Conservation (phyloP, 768 basidiomycete genomes). For the Coprinopsis marcescibilis region DNA sequence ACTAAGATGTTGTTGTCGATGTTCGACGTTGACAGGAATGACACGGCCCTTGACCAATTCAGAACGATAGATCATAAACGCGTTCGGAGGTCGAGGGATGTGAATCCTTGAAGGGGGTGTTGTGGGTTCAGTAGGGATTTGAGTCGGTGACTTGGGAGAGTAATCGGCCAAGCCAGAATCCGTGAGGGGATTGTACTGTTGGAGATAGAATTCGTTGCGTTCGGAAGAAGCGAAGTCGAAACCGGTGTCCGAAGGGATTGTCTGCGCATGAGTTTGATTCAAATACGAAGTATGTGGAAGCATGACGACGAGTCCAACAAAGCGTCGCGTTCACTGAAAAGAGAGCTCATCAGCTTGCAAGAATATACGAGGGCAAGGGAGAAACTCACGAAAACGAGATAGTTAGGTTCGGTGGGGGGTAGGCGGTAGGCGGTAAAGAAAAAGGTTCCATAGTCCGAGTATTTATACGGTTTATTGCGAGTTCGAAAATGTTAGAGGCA, state of each 20-base stretch:
- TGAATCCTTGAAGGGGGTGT: slow-evolving; percentile 24
- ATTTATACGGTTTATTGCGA: neutral
- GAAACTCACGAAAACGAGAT: no score
- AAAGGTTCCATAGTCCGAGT: no score
- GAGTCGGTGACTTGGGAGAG: slow-evolving; percentile 1
- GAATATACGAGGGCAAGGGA: no score
- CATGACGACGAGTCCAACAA: no score
- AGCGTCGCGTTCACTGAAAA: no score
- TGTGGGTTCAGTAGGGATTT: neutral
- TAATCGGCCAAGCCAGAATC: neutral
- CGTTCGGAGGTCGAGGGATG: slow-evolving; percentile 74
- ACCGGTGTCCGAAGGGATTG: neutral
- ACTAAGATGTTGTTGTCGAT: slow-evolving; percentile 69
- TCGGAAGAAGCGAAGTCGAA: neutral
- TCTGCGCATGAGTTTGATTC: neutral
- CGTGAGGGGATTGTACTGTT: slow-evolving; percentile 6
- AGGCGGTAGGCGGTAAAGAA: no score
- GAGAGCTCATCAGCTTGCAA: no score
- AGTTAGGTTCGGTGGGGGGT: no score
- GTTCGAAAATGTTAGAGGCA: neutral
- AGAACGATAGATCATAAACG: slow-evolving; percentile 80
- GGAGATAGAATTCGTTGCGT: neutral
- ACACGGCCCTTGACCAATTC: slow-evolving; percentile 47
- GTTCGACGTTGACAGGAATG: slow-evolving; percentile 46
- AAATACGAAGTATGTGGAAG: neutral